Percentiles rank a stretch among this genome's conserved stretches.
Evolutionary conservation across 2,329 filamentous ascomycete species (phyloP).

Genomic region (Colletotrichum sp.): DNA sequence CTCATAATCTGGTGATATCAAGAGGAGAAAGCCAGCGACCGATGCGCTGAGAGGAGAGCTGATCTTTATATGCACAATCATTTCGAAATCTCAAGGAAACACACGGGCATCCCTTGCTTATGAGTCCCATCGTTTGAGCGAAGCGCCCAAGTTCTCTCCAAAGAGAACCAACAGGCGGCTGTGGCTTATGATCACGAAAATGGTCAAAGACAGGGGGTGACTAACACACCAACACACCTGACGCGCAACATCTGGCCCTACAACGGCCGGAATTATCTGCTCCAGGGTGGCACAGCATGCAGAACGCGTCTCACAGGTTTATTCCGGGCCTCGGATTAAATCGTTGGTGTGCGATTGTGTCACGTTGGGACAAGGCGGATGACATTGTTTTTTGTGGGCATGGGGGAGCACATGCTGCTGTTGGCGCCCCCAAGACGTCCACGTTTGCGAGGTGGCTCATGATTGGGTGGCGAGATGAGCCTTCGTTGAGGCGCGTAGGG

Average conservation of each 20-base stretch:
- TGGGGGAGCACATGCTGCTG: not conserved
- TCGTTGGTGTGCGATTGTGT: not conserved
- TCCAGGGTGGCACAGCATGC: not conserved
- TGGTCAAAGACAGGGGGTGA: not conserved
- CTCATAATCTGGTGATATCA: fast-evolving
- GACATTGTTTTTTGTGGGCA: not conserved
- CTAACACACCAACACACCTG: not conserved
- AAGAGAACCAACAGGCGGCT: not conserved
- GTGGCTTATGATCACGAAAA: slow-evolving; percentile 3
- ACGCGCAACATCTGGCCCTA: not conserved
- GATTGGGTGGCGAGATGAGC: slow-evolving; percentile 2
- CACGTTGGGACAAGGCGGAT: not conserved
- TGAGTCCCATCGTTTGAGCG: not conserved
- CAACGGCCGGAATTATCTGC: not conserved
- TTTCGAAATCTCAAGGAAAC: fast-evolving
- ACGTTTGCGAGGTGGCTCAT: not conserved
- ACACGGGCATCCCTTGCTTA: not conserved
- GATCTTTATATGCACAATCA: fast-evolving
- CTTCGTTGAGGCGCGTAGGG: not conserved
- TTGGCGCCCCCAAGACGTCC: not conserved
- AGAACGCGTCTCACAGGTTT: not conserved
- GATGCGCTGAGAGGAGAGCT: not conserved
- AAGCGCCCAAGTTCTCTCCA: not conserved
- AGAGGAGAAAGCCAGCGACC: not conserved
- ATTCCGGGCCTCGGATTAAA: not conserved